Conservation (phyloP, 495 filamentous ascomycete species). For the Massariosphaeria phaeospora region DNA sequence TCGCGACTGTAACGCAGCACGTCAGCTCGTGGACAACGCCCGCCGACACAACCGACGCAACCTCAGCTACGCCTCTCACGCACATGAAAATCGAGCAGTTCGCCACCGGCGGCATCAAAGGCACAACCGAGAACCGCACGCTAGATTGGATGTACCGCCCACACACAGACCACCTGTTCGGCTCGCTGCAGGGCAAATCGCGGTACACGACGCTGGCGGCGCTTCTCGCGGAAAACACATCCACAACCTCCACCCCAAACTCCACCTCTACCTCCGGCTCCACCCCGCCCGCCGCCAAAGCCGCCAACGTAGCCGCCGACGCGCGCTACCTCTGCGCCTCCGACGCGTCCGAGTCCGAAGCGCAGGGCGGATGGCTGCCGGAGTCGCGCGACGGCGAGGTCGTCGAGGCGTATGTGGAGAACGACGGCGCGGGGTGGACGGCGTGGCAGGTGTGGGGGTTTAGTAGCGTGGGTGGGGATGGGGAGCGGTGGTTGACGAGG, state of each 20-base stretch:
- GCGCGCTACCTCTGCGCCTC: slow-evolving; percentile 43
- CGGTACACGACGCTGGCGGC: slow-evolving; percentile 46
- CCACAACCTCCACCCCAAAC: too few species aligned
- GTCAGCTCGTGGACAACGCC: slow-evolving; percentile 49
- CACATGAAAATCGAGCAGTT: slow-evolving; percentile 82
- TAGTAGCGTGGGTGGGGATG: slow-evolving; percentile 6
- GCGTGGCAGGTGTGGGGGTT: slow-evolving; percentile 28
- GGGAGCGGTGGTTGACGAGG: slow-evolving; percentile 13
- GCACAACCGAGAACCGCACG: slow-evolving; percentile 64
- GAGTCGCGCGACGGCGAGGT: slow-evolving; percentile 50
- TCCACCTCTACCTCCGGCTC: too few species aligned
- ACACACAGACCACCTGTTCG: slow-evolving; percentile 79
- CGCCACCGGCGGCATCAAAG: slow-evolving; percentile 68
- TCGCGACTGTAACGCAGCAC: slow-evolving; percentile 67
- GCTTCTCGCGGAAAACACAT: slow-evolving; percentile 46
- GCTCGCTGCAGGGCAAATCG: slow-evolving; percentile 58
- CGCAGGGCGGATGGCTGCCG: slow-evolving; percentile 55
- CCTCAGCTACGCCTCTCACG: slow-evolving; percentile 39
- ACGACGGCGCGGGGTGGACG: slow-evolving; percentile 53
- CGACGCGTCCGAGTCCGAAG: too few species aligned
- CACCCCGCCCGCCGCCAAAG: too few species aligned
- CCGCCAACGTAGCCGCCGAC: slow-evolving; percentile 40
- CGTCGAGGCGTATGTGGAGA: slow-evolving; percentile 53
- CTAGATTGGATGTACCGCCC: slow-evolving; percentile 66
- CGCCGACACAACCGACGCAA: slow-evolving; percentile 22